Evolutionary conservation across 179 eudicot genomes (phyloP).

Genomic region (Carnegiea gigantea): DNA sequence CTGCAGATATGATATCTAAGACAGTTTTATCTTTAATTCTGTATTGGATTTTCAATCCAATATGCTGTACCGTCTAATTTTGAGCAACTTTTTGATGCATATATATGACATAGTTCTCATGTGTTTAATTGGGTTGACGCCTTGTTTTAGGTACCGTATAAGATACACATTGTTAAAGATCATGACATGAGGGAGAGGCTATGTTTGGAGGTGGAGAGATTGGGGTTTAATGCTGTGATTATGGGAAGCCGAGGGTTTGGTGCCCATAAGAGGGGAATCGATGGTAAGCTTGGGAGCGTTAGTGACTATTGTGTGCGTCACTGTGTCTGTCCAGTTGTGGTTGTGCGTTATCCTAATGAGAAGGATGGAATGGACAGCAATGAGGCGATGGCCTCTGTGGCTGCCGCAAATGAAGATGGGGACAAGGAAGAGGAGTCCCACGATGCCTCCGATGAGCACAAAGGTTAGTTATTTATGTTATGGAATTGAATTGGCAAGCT

Average conservation of each 20-base stretch:
- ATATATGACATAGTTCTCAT: neutral
- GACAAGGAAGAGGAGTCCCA: slow-evolving; percentile 43
- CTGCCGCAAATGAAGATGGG: slow-evolving; percentile 31
- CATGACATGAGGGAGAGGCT: slow-evolving; percentile 78
- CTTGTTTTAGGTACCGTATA: slow-evolving; percentile 53
- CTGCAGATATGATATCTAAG: neutral
- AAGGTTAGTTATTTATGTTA: slow-evolving; percentile 30
- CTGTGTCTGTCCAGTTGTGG: slow-evolving; percentile 53
- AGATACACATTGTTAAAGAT: slow-evolving; percentile 78
- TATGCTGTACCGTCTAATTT: neutral
- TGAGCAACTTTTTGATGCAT: neutral
- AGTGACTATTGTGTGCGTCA: slow-evolving; percentile 56
- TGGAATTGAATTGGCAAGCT: neutral
- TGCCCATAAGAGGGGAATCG: slow-evolving; percentile 36
- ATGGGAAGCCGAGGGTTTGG: slow-evolving; percentile 71
- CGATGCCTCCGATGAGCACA: slow-evolving; percentile 47
- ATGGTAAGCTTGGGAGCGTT: slow-evolving; percentile 48
- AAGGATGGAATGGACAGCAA: slow-evolving; percentile 38
- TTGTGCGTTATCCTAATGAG: slow-evolving; percentile 48
- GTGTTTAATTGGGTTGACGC: neutral
- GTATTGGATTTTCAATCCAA: neutral
- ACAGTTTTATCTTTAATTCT: neutral
- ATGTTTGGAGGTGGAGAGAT: slow-evolving; percentile 74
- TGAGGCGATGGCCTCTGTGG: slow-evolving; percentile 27
- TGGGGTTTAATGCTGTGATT: slow-evolving; percentile 63